These are phyloP conservation scores for Torulaspora maleeae DNA, from an alignment of 805 yeast species.

Conservation along the genomic window DNA sequence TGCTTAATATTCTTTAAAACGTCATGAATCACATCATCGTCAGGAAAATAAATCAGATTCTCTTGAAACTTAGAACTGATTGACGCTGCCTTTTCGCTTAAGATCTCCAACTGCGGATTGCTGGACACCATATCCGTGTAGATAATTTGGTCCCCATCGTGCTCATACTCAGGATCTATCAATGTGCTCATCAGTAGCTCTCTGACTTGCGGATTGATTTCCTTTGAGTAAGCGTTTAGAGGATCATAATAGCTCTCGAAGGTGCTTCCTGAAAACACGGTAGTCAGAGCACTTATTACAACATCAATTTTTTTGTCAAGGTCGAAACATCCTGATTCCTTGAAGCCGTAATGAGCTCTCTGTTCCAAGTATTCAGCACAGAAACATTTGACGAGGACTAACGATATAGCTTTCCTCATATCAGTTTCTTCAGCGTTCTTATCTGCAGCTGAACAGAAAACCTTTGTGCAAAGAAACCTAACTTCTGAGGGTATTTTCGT, in stretches of 20 bases:
- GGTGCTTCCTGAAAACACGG: constrained; percentile 27
- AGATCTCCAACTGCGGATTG: constrained; percentile 22
- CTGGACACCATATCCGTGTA: constrained; percentile 32
- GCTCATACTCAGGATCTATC: constrained; percentile 31
- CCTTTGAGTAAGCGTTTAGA: constrained; percentile 33
- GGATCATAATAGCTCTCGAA: constrained; percentile 34
- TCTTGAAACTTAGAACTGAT: constrained; percentile 43
- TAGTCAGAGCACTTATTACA: constrained; percentile 20
- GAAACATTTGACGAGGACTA: constrained; percentile 27
- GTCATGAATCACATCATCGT: constrained; percentile 52
- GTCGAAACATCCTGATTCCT: neutral
- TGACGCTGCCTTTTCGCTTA: constrained; percentile 35
- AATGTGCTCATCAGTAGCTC: constrained; percentile 25
- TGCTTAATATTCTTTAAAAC: constrained; percentile 34
- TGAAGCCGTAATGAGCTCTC: constrained; percentile 25
- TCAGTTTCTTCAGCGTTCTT: constrained; percentile 58
- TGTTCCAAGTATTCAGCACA: constrained; percentile 24
- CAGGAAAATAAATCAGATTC: constrained; percentile 41
- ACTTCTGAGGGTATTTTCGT: constrained; percentile 52
- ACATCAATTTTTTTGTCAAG: constrained; percentile 19
- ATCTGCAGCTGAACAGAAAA: constrained; percentile 39
- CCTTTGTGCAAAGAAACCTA: constrained; percentile 48
- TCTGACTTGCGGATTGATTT: constrained; percentile 28
- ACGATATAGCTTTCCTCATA: constrained; percentile 55
- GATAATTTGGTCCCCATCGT: constrained; percentile 26